A percentile compares a stretch with the other conserved stretches of the same genome.
These are phyloP conservation scores for Penicillium antarcticum DNA, from an alignment of 495 filamentous ascomycete species.

Conservation along the genomic window DNA sequence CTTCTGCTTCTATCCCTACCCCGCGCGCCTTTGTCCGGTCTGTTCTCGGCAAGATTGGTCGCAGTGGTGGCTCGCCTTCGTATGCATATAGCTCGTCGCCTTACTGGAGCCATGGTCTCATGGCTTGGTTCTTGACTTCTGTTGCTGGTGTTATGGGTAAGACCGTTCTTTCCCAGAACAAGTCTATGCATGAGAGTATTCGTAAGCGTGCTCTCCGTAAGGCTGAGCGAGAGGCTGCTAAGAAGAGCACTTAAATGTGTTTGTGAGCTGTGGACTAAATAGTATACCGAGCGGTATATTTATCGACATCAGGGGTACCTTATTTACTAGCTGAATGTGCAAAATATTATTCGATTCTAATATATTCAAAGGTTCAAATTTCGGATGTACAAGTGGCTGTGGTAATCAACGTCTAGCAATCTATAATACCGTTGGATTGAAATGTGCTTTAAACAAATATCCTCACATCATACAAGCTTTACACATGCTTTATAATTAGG, in stretches of 20 bases:
- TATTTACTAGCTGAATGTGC: neutral
- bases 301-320: neutral
- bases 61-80: constrained; percentile 67
- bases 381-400: too few relatives aligned
- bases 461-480: too few relatives aligned
- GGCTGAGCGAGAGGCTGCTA: constrained; percentile 68
- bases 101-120: constrained; percentile 84
- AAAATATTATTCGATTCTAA: too few relatives aligned
- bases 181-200: constrained; percentile 80
- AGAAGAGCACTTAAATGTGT: constrained; percentile 39
- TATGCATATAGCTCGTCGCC: constrained; percentile 83
- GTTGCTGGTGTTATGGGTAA: constrained; percentile 64
- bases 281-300: neutral
- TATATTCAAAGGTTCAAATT: too few relatives aligned
- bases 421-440: too few relatives aligned
- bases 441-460: too few relatives aligned
- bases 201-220: constrained; percentile 86
- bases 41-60: constrained; percentile 76
- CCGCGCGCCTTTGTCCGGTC: constrained; percentile 78
- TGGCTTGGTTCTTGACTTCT: constrained; percentile 79
- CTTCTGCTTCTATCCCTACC: constrained; percentile 73
- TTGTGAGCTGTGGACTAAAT: neutral
- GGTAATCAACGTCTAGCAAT: too few relatives aligned
- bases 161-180: constrained; percentile 64
- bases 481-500: too few relatives aligned